Base-by-base conservation (phyloP, 768 basidiomycete genomes). In the Sporobolomyces pararoseus region DNA sequence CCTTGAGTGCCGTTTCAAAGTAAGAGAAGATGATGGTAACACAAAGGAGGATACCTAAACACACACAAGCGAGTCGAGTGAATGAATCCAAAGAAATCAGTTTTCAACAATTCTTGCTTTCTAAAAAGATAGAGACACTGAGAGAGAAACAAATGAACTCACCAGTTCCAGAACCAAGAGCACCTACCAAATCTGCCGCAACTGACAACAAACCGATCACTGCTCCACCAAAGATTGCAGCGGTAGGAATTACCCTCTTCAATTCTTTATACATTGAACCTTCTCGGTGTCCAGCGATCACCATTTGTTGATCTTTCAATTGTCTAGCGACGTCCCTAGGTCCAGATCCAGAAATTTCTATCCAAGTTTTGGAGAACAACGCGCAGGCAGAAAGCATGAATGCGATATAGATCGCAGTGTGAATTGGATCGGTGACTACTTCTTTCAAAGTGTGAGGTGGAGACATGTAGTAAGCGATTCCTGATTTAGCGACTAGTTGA, bases 221-320 rank as follows among this genome's bases (percentile, higher is more conserved):
- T n/a, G 94, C 96, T 44, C 95, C 95, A 51, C 96, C 95, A 72
- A 97, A 91, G 1, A 94, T 91, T 29, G 95, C 96, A 17, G 96
- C 95, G 27, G 94, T 97, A 2, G 96, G 96, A 73, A 99, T 96
- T 71, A 98, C 89, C 51, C 92, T 86, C 84, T 97, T 99, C 70
- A 99, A 86, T 79, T 98, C 96, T 83, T 97, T 99, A 84, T 98
- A 99, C 90, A 98, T 95, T 37, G 89, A 91, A 21, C 89, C 92
- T 79, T 99, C 96, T 75, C 93, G 89, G 80, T 97, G 94, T 67
- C 91, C 84, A 52, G 83, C 83, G 73, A 85, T 83, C 63, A 84
- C 95, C 89, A 97, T 93, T 76, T 91, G 89, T 80, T 97, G 95
- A 75, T 98, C 96, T 83, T 98, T 98, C 78, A 98, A 86, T 79